Base-by-base conservation (phyloP, 345 rosid species). In the Populus pruinosa region DNA sequence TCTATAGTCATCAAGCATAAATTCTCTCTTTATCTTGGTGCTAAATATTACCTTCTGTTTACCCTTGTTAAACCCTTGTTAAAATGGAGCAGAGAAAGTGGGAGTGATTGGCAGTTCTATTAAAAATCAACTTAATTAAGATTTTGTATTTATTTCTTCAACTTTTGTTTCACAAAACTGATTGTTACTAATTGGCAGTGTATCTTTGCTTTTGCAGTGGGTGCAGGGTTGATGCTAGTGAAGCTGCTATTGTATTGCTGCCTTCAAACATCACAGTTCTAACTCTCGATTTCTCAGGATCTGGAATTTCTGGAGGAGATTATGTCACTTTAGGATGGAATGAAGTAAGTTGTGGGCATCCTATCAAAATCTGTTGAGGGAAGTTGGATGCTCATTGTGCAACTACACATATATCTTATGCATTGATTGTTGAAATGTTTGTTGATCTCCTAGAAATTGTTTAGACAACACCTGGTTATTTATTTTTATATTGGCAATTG, bases 161-260 rank as follows among this genome's bases (percentile, higher is more conserved):
- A 8, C 8, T 18, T 39, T 41, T 62, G 17, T 38, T 20, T 78
- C 38, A 38, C 21, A 23, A 38, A 68, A 62, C 70, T 43, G 12
- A 8, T 36, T 23, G 29, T 67, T 55, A 35, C 79, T 86, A 75
- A 88, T 50, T 20, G 70, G 67, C 18, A 59, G 75, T 71, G 36
- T 80, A 17, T 76, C 82, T 87, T 85, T 66, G 65, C 72, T 81
- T 77, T 82, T 70, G 76, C 88, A 93, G 98, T 86, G 98, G 98
- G 63, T 91, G 97, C 89, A 86, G 98, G 88, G 93, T 93, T 20
- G 98, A 93, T 85, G 98, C 90, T 20, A 90, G 95, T 86, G 98
- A 94, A 91, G 97, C 93, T 72, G 97, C 98, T 38, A 84, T 93
- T 78, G 88, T 93, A 76, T 80, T 94, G 84, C 86, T 94, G 75